Base-by-base conservation (phyloP, 1,139 yeast genomes). In the Yamadazyma jaroonii region DNA sequence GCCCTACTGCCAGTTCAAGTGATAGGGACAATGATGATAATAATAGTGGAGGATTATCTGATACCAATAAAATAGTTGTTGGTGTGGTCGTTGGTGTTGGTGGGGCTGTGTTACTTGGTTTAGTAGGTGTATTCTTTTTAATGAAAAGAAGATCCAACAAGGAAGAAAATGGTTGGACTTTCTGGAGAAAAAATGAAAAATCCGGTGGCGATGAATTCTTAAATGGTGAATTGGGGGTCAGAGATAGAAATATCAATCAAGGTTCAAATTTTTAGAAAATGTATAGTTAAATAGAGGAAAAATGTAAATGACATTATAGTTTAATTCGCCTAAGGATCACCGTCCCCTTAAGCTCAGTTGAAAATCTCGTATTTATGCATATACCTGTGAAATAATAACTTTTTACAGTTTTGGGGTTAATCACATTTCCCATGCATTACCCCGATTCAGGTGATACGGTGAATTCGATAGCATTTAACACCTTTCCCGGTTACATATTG, bases 211-310 rank as follows among this genome's bases (percentile, higher is more conserved):
- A 70, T 44, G 94, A 86, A 53, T 64, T 75, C 35, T 67, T 81
- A 39, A 84, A 86, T 14, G 79, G 81, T 17, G 70, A 67, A 42
- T 75, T 86, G 48, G 68, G 87, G 7, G 71, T 68, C 21, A 61
- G 70, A 41, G 66, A 82, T 43, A 56, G 74, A 43, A 56, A 57
- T 40, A 63, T 67, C 37, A 69, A 72, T 51, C 82, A 58, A 52
- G 56, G 72, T 53, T 43, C 85, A 66, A 47, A 69, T 74, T 42
- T 72, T 58, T 57, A 77, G 30, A 21, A 27, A 17, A 17, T 17
- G 20, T 17, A 17, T 17, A 17, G 20, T 17, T 29, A 32, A 29
- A 26, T 17, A 25, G 23, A 28, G 30, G n/a, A 28, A 17, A 10
- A 17, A 15, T 17, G 20, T 25, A 25, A 25, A n/a, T 3, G 13